phyloP scores from a whole-genome alignment of 345 rosid species.

The Diplotaxis tenuifolia region DNA sequence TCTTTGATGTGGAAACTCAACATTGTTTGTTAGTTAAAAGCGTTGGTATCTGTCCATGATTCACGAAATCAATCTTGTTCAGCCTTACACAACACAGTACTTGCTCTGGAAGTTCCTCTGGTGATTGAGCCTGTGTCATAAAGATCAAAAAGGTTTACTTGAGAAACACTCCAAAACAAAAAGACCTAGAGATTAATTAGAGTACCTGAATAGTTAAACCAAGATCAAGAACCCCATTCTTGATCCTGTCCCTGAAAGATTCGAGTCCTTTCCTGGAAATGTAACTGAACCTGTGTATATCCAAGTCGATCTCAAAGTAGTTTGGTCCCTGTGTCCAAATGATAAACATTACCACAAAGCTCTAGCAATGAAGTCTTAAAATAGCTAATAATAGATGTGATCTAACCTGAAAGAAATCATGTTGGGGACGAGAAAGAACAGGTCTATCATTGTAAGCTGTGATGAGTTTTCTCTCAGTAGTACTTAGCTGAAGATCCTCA shows the following conservation, averaged over 20 bases:
- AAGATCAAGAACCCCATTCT: slow-evolving; percentile 59
- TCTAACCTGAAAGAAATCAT: slow-evolving; percentile 62
- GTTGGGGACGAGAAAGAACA: slow-evolving; percentile 86
- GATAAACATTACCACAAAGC: neutral
- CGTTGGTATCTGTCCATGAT: slow-evolving; percentile 70
- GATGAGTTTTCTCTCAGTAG: slow-evolving; percentile 72
- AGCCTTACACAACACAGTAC: slow-evolving; percentile 67
- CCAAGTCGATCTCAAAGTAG: slow-evolving; percentile 81
- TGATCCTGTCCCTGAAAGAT: slow-evolving; percentile 65
- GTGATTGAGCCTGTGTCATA: slow-evolving; percentile 63
- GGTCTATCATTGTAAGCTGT: slow-evolving; percentile 73
- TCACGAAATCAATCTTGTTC: slow-evolving; percentile 68
- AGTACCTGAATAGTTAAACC: slow-evolving; percentile 85
- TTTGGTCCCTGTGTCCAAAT: slow-evolving; percentile 63
- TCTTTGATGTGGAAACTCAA: slow-evolving; percentile 3
- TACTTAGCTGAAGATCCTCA: slow-evolving; percentile 64
- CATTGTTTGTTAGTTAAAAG: slow-evolving; percentile 42
- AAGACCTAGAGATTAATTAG: neutral
- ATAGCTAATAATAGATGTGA: neutral
- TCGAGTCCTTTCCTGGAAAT: slow-evolving; percentile 89
- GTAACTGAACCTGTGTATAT: slow-evolving; percentile 82
- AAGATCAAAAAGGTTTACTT: neutral
- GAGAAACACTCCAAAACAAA: slow-evolving; percentile 1
- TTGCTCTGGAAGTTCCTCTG: slow-evolving; percentile 84
- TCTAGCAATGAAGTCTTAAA: neutral